A percentile compares a stretch with the other conserved stretches of the same genome.
phyloP scores from a whole-genome alignment of 2,329 filamentous ascomycete genomes.

The Penicillium sp. region DNA sequence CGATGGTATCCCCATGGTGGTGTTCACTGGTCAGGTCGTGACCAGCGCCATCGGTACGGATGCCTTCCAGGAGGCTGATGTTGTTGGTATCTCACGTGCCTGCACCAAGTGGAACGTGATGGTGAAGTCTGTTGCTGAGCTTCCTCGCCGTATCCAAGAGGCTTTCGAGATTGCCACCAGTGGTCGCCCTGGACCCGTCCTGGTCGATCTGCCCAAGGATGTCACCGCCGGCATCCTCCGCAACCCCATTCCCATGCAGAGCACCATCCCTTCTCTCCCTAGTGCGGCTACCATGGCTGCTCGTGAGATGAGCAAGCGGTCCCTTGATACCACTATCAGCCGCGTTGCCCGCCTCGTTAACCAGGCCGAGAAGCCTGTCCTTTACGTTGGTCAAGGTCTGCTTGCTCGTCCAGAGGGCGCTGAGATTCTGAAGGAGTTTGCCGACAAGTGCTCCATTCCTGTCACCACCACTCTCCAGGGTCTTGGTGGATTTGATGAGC shows the following conservation, averaged over 20 bases:
- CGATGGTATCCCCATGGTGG: constrained; percentile 92
- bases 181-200: constrained; percentile 87
- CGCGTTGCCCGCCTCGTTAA: constrained; percentile 83
- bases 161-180: constrained; percentile 97
- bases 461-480: constrained; percentile 96
- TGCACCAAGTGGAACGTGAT: constrained; percentile 99
- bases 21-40: constrained; percentile 90
- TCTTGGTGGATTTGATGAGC: constrained; percentile 87
- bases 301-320: constrained; percentile 67
- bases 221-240: constrained; percentile 82
- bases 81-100: constrained; percentile 86
- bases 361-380: constrained; percentile 85
- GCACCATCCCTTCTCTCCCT: constrained; percentile 71
- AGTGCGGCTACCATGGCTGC: constrained; percentile 84
- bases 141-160: constrained; percentile 92
- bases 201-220: constrained; percentile 96
- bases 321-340: constrained; percentile 70
- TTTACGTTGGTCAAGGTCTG: constrained; percentile 92
- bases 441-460: constrained; percentile 86
- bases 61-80: constrained; percentile 95
- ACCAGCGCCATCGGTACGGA: constrained; percentile 91
- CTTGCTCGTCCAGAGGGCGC: constrained; percentile 77
- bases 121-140: constrained; percentile 92
- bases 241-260: constrained; percentile 77
- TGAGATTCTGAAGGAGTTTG: constrained; percentile 75